phyloP scores from a whole-genome alignment of 2,329 filamentous ascomycete genomes.

The Arthrobotrys iridis region DNA sequence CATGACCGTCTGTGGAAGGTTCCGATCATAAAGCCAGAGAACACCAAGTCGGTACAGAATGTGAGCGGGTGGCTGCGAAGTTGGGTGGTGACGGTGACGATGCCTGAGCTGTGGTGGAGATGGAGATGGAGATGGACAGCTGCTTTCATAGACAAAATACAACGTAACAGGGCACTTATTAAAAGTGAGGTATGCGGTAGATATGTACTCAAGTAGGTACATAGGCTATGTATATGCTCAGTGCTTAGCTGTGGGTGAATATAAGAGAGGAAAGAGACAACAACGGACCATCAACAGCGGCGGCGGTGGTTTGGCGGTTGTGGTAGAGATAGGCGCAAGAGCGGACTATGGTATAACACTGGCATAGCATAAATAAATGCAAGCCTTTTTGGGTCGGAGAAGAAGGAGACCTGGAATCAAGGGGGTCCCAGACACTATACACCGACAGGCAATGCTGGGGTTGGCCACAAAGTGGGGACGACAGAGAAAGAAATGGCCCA shows the following conservation, averaged over 20 bases:
- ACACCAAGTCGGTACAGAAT: not conserved
- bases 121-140: not conserved
- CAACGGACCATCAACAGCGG: not conserved
- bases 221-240: too few relatives aligned
- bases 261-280: not conserved
- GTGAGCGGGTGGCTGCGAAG: not conserved
- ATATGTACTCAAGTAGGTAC: too few relatives aligned
- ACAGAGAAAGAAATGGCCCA: constrained; percentile 11
- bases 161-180: not conserved
- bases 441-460: not conserved
- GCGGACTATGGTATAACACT: not conserved
- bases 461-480: constrained; percentile 18
- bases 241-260: not conserved
- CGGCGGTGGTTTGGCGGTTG: not conserved
- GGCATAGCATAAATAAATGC: not conserved
- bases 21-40: not conserved
- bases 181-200: too few relatives aligned
- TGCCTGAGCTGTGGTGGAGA: not conserved
- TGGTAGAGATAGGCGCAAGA: not conserved
- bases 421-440: constrained; percentile 1
- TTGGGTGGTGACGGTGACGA: not conserved
- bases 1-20: not conserved
- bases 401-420: constrained; percentile 5
- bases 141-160: not conserved
- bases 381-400: not conserved